Evolutionary conservation across 2,329 filamentous ascomycete genomes (phyloP), one percentile per base, ranked within the genome.

Genomic region (Ophiostoma ulmi): DNA sequence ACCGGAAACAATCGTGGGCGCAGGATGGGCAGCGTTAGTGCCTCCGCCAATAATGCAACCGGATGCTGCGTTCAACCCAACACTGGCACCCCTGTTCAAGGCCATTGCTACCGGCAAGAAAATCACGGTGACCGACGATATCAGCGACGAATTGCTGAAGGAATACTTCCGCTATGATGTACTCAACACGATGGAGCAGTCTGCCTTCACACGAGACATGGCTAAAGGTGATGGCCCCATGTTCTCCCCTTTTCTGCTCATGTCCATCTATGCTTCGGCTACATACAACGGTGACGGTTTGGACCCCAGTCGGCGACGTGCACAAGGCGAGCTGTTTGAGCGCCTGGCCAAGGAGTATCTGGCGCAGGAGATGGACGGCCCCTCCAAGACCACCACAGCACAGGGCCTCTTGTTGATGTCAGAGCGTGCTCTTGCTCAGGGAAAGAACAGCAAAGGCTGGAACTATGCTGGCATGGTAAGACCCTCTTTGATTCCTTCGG

Each of bases 401-500:
- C 48, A 55, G 20, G 48, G 48, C 20, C 48, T 22, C 8, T 55
- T 55, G 5, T n/a, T 55, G 20, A n/a, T 55, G 48, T 55, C 48
- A 3, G 20, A 55, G 8, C 48, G 48, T 22, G 48, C 48, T 17
- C 48, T 55, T 55, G 48, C 48, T 14, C 20, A n/a, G 7, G 48
- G 48, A 13, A 55, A 55, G 6, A 55, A 55, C 48, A 55, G 48
- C 48, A 55, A 22, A 55, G 48, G 20, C 20, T 55, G 48, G 48
- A 55, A 22, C 48, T 55, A 55, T 22, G 48, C 48, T 11, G 48
- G 48, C 48, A 55, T 55, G 48, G 48, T 55, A 55, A 55, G 48
- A 11, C 5, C 20, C 1, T 20, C 22, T 22, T 22, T 7, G 3
- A 22, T 13, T 17, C 2, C 44, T 5, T 55, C 26, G 1, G 20